A percentile compares a stretch with the other conserved stretches of the same genome.
Conservation (phyloP, 495 filamentous ascomycete species). For the Trichoderma virens region DNA sequence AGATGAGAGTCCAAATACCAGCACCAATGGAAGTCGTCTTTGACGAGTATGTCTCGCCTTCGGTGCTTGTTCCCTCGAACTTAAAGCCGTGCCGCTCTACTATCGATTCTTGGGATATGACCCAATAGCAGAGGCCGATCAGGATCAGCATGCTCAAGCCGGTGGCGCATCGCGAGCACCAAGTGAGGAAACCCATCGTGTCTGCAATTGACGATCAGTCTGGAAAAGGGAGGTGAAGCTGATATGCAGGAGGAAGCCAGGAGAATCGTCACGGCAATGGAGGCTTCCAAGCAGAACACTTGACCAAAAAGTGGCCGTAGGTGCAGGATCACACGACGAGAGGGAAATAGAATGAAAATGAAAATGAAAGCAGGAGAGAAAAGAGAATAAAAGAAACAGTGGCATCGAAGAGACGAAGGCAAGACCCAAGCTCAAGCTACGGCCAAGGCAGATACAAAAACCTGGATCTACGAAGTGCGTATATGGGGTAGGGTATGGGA, state of each 20-base stretch:
- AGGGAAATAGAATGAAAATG: slow-evolving; percentile 16
- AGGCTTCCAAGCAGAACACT: not conserved
- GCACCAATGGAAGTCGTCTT: slow-evolving; percentile 19
- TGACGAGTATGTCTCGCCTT: slow-evolving; percentile 30
- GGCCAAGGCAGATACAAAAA: not conserved
- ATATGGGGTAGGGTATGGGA: not conserved
- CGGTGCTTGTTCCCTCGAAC: slow-evolving; percentile 34
- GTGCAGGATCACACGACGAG: slow-evolving; percentile 16
- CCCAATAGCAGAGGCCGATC: slow-evolving; percentile 37
- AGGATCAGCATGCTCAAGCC: slow-evolving; percentile 41
- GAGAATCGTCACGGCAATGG: not conserved
- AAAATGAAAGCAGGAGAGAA: slow-evolving; percentile 14
- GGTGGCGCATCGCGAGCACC: slow-evolving; percentile 40
- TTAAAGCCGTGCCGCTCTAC: slow-evolving; percentile 38
- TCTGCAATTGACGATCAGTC: slow-evolving; percentile 13
- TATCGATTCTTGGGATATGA: slow-evolving; percentile 36
- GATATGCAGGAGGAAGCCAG: not conserved
- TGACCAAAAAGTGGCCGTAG: slow-evolving; percentile 15
- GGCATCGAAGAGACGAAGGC: not conserved
- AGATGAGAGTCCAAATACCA: slow-evolving; percentile 32
- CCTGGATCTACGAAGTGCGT: too few species aligned
- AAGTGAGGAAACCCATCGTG: slow-evolving; percentile 40
- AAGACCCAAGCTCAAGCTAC: not conserved
- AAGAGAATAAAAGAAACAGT: slow-evolving; percentile 16
- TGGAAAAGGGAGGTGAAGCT: slow-evolving; percentile 8